phyloP scores from a whole-genome alignment of 768 basidiomycete species.

The Tylopilus felleus region DNA sequence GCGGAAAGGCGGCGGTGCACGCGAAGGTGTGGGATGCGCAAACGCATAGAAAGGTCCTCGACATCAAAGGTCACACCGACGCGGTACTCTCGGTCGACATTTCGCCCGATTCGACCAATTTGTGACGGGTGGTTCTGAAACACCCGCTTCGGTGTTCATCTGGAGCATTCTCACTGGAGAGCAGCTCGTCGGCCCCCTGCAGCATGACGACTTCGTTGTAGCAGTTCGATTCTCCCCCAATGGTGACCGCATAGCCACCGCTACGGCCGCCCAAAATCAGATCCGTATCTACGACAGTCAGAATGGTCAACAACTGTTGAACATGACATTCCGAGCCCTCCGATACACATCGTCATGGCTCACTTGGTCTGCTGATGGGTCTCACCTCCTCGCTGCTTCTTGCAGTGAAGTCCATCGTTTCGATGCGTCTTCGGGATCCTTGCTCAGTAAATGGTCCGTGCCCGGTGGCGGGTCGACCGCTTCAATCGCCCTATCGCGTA shows the following conservation, averaged over 20 bases:
- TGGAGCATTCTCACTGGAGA: background rate
- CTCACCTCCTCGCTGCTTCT: background rate
- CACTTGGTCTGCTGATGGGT: background rate
- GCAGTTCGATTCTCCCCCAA: conserved; percentile 3
- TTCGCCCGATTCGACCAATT: background rate
- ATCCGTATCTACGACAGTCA: background rate
- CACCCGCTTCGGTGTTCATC: background rate
- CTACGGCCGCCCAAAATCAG: background rate
- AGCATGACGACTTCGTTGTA: background rate
- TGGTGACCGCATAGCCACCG: conserved; percentile 1
- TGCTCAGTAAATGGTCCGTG: background rate
- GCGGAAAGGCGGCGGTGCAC: too few relatives aligned
- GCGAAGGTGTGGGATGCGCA: background rate
- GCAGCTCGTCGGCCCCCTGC: background rate
- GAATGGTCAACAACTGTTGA: background rate
- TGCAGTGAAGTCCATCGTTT: background rate
- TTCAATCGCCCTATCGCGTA: background rate
- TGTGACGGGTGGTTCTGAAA: background rate
- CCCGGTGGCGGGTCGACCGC: background rate
- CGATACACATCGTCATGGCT: background rate
- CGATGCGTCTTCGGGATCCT: background rate
- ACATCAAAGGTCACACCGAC: background rate
- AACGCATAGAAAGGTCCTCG: background rate
- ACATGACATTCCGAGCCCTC: background rate
- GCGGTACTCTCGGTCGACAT: background rate